phyloP scores from a whole-genome alignment of 2,329 filamentous ascomycete species.

The Hymenotorrendiella dingleyae region DNA sequence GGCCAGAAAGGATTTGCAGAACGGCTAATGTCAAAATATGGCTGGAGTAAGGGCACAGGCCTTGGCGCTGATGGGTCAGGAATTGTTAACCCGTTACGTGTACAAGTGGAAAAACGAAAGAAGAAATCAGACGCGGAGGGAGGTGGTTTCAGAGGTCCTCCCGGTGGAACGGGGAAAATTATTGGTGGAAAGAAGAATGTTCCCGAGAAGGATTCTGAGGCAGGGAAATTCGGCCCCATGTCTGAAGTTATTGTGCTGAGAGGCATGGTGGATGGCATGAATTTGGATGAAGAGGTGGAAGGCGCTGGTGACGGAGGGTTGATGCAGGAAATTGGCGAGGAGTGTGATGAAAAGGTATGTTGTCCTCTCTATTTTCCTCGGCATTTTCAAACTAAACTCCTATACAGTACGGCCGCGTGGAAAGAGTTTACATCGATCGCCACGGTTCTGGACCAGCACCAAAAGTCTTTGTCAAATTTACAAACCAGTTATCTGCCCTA shows the following conservation, averaged over 20 bases:
- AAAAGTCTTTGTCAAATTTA: constrained; percentile 91
- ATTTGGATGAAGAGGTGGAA: constrained; percentile 73
- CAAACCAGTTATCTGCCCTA: constrained; percentile 74
- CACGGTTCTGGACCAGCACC: constrained; percentile 44
- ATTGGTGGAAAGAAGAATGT: constrained; percentile 63
- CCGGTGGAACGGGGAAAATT: constrained; percentile 66
- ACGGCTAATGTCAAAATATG: constrained; percentile 87
- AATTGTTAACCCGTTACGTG: constrained; percentile 76
- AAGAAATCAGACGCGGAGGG: constrained; percentile 74
- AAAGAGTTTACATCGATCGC: constrained; percentile 70
- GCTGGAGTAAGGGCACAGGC: constrained; percentile 83
- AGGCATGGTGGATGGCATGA: constrained; percentile 81
- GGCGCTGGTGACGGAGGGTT: constrained; percentile 54
- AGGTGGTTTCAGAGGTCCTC: constrained; percentile 61
- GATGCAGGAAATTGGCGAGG: constrained; percentile 91
- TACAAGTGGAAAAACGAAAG: constrained; percentile 80
- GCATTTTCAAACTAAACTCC: constrained; percentile 3
- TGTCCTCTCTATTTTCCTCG: not conserved
- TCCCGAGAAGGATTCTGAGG: constrained; percentile 34
- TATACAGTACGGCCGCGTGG: constrained; percentile 70
- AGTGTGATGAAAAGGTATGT: constrained; percentile 72
- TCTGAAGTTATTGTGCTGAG: constrained; percentile 76
- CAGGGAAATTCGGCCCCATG: constrained; percentile 63
- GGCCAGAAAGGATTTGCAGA: constrained; percentile 82
- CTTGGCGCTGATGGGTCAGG: constrained; percentile 77